Evolutionary conservation across 1,284 basidiomycete species (phyloP).

Genomic region (Ganoderma boninense): DNA sequence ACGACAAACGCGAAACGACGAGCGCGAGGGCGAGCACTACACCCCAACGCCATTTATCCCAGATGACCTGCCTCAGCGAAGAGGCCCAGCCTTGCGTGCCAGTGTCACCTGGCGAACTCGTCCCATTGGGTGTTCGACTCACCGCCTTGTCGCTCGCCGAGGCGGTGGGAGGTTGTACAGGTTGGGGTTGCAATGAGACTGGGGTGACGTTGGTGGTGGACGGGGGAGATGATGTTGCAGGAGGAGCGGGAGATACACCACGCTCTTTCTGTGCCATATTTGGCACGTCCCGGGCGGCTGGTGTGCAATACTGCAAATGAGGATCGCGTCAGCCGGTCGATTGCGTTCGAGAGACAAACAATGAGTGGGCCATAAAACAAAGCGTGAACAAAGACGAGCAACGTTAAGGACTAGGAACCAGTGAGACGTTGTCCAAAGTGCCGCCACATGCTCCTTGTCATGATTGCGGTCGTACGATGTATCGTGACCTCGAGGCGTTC

Average conservation of each 20-base stretch:
- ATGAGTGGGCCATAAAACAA: not conserved
- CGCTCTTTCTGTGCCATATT: conserved; percentile 88
- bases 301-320: conserved; percentile 71
- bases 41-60: conserved; percentile 87
- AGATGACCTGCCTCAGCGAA: conserved; percentile 71
- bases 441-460: too few relatives aligned
- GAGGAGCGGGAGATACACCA: conserved; percentile 52
- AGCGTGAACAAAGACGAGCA: not conserved
- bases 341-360: not conserved
- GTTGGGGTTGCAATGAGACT: conserved; percentile 6
- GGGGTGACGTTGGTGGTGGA: conserved; percentile 26
- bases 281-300: conserved; percentile 74
- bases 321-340: not conserved
- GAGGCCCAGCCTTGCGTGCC: conserved; percentile 52
- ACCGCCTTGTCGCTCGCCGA: conserved; percentile 24
- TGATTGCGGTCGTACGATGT: conserved; percentile 7
- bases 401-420: not conserved
- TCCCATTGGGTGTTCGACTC: conserved; percentile 26
- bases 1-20: conserved; percentile 71
- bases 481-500: conserved; percentile 15
- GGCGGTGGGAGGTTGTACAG: conserved; percentile 10
- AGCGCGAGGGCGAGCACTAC: conserved; percentile 78
- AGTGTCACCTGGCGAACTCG: conserved; percentile 25
- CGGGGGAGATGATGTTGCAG: conserved; percentile 28
- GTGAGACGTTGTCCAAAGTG: conserved; percentile 14